phyloP scores from a whole-genome alignment of 352 stramenopile genomes.

The Aphanomyces cochlioides region DNA sequence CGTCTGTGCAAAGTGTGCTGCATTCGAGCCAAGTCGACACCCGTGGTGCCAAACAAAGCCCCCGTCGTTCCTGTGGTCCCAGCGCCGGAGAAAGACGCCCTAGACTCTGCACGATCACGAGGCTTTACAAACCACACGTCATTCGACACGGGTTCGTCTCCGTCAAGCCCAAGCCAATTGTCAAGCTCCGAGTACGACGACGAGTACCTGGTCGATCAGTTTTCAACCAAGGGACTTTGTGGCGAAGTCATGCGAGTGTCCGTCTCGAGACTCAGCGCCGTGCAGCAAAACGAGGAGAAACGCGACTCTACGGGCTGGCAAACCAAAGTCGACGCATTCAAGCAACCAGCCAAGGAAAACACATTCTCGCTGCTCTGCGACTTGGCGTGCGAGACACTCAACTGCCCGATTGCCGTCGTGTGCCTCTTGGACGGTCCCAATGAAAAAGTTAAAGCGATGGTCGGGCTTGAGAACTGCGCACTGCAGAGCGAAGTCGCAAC shows the following conservation, averaged over 20 bases:
- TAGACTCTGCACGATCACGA: background rate
- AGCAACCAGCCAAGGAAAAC: slow-evolving; percentile 34
- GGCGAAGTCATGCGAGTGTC: slow-evolving; percentile 26
- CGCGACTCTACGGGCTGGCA: background rate
- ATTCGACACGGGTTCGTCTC: background rate
- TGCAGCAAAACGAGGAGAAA: slow-evolving; percentile 12
- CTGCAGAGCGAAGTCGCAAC: slow-evolving; percentile 55
- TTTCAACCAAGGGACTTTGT: slow-evolving; percentile 26
- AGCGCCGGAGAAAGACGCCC: background rate
- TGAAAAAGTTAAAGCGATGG: slow-evolving; percentile 42
- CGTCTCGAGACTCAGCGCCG: slow-evolving; percentile 22
- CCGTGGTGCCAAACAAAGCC: slow-evolving; percentile 36
- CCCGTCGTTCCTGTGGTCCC: background rate
- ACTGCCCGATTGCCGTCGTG: slow-evolving; percentile 72
- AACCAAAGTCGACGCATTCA: slow-evolving; percentile 17
- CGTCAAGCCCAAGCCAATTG: background rate
- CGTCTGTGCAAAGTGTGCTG: slow-evolving; percentile 78
- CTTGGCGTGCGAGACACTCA: slow-evolving; percentile 74
- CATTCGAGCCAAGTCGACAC: slow-evolving; percentile 66
- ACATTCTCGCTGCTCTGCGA: slow-evolving; percentile 81
- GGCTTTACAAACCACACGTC: slow-evolving; percentile 16
- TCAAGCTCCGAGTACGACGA: slow-evolving; percentile 4
- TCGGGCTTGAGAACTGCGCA: slow-evolving; percentile 47
- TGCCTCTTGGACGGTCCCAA: slow-evolving; percentile 53
- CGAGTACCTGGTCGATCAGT: slow-evolving; percentile 16